Conservation (phyloP, 345 rosid genomes). For the Moringa oleifera region DNA sequence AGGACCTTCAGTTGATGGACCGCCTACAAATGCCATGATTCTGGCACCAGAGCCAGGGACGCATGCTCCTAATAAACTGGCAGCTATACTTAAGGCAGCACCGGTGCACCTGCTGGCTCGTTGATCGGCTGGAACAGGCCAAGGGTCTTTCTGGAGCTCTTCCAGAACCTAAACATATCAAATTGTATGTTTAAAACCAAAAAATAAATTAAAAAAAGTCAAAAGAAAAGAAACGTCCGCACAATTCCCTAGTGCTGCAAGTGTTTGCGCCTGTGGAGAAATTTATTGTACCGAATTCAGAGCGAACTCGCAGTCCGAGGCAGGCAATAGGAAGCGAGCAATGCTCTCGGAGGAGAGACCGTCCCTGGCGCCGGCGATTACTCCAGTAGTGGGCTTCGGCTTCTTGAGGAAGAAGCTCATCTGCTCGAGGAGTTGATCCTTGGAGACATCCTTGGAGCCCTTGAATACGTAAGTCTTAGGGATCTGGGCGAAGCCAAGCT, state of each 20-base stretch:
- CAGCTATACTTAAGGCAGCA: slow-evolving; percentile 84
- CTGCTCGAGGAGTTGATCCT: slow-evolving; percentile 81
- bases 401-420: slow-evolving; percentile 71
- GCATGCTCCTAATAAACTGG: slow-evolving; percentile 82
- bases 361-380: slow-evolving; percentile 78
- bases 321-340: slow-evolving; percentile 82
- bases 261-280: neutral
- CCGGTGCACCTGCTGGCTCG: slow-evolving; percentile 85
- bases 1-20: slow-evolving; percentile 84
- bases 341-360: slow-evolving; percentile 87
- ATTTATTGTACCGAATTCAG: slow-evolving; percentile 55
- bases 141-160: slow-evolving; percentile 83
- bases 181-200: neutral
- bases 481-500: slow-evolving; percentile 68
- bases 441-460: slow-evolving; percentile 72
- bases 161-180: slow-evolving; percentile 49
- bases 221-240: too few species aligned
- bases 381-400: slow-evolving; percentile 78
- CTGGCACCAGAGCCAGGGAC: slow-evolving; percentile 97
- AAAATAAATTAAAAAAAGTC: neutral
- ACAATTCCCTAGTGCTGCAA: too few species aligned
- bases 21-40: slow-evolving; percentile 93
- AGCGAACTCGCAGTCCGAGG: slow-evolving; percentile 76
- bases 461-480: slow-evolving; percentile 71
- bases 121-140: slow-evolving; percentile 69